phyloP scores from a whole-genome alignment of 83 land plant species.

The Isoetes engelmannii region DNA sequence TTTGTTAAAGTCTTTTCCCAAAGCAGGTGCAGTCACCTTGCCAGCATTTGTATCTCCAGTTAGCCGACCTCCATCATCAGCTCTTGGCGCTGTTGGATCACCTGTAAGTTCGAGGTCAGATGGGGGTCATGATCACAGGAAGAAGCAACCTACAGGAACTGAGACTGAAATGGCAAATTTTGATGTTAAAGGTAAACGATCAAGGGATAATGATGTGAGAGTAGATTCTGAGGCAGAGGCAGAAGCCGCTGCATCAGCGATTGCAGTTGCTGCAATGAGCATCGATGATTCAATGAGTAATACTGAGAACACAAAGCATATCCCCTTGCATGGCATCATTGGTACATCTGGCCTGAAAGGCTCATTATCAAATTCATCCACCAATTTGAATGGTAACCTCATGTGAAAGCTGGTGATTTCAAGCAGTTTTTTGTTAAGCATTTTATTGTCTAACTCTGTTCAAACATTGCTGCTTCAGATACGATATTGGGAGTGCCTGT shows the following conservation, averaged over 20 bases:
- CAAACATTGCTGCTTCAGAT: constrained; percentile 8
- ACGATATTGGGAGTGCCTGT: constrained; percentile 20
- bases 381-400: background rate
- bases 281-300: constrained; percentile 63
- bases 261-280: constrained; percentile 91
- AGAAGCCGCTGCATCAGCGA: constrained; percentile 95
- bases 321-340: constrained; percentile 25
- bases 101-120: constrained; percentile 50
- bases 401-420: constrained; percentile 4
- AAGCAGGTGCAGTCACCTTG: constrained; percentile 86
- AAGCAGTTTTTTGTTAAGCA: background rate
- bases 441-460: background rate
- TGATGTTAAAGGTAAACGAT: constrained; percentile 42
- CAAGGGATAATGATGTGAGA: constrained; percentile 9
- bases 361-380: background rate
- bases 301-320: constrained; percentile 14
- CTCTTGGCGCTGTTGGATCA: constrained; percentile 46
- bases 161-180: constrained; percentile 34
- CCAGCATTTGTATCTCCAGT: constrained; percentile 62
- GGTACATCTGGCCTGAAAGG: constrained; percentile 21
- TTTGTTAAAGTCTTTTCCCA: constrained; percentile 5
- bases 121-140: constrained; percentile 22
- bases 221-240: constrained; percentile 65
- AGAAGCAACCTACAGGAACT: constrained; percentile 30
- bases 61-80: constrained; percentile 36